Conservation (phyloP, 2,329 filamentous ascomycete species). For the Nemania serpens region DNA sequence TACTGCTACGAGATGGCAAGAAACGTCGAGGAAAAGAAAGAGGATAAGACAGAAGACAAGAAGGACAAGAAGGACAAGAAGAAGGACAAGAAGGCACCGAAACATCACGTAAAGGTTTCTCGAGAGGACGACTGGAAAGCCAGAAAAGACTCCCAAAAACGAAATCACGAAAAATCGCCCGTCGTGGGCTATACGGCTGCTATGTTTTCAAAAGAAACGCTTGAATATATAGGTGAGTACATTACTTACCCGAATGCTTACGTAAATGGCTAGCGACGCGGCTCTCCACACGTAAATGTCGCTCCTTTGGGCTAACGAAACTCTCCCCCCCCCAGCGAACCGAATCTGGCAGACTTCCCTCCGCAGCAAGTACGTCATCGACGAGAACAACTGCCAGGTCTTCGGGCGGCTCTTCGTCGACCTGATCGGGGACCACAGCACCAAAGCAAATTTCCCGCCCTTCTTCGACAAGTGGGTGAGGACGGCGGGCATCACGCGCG, state of each 20-base stretch:
- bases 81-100: background rate
- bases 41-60: too few relatives aligned
- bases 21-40: background rate
- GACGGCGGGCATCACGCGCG: background rate
- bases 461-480: background rate
- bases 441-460: background rate
- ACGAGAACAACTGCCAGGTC: background rate
- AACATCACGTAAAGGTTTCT: background rate
- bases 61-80: background rate
- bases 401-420: background rate
- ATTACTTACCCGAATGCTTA: background rate
- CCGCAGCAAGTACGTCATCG: background rate
- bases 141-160: background rate
- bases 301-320: background rate
- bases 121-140: background rate
- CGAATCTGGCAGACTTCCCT: background rate
- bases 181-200: background rate
- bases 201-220: background rate
- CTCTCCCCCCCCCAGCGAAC: background rate
- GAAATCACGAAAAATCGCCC: background rate
- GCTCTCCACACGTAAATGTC: too few relatives aligned
- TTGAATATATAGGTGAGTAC: background rate
- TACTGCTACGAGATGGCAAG: background rate
- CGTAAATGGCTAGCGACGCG: background rate
- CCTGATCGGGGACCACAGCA: background rate